Evolutionary conservation across 164 flowering plant genomes (phyloP), one percentile per base, ranked within the genome.

Genomic region (Stephania japonica): DNA sequence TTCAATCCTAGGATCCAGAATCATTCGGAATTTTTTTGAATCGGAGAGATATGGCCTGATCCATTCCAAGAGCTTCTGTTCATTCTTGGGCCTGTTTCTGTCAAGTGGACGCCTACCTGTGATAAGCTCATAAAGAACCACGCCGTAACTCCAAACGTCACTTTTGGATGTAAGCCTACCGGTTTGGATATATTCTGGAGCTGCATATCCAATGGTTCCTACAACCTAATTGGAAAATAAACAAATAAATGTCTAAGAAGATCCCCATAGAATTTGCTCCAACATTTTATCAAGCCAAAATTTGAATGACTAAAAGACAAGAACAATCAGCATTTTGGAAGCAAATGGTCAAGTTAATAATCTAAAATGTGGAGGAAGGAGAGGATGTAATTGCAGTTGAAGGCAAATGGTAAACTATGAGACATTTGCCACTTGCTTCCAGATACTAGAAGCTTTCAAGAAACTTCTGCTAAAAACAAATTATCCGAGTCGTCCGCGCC

Each of bases 151-250:
- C 93, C 94, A 94, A 11, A 94, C 92, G 75, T 94, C 97, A 72
- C 89, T 90, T 76, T 91, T 92, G 47, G 86, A 27, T 7, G 97
- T 94, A 62, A 94, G 91, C 38, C 85, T 90, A 3, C 97, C 98
- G 0, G 97, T 94, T 74, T 88, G 92, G 19, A 91, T 70, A 75
- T 94, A 94, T 67, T 94, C 97, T 5, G 98, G 98, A 67, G 97
- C 97, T 43, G 97, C 98, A 84, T 94, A 94, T 16, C 98, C 98
- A n/a, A 92, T 80, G 25, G 98, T 94, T 78, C 97, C 97, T 12
- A 92, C 97, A 68, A 94, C 89, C 97, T 92, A 59, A n/a, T 1
- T 59, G 2, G 7, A 59, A n/a, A 21, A 59, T 16, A 18, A 18
- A 10, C 64, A 59, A 7, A 19, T 32, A 32, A 32, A 32, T 32